These are phyloP conservation scores for Rubia peregrina DNA, from an alignment of 305 asterid genomes.

Conservation along the genomic window DNA sequence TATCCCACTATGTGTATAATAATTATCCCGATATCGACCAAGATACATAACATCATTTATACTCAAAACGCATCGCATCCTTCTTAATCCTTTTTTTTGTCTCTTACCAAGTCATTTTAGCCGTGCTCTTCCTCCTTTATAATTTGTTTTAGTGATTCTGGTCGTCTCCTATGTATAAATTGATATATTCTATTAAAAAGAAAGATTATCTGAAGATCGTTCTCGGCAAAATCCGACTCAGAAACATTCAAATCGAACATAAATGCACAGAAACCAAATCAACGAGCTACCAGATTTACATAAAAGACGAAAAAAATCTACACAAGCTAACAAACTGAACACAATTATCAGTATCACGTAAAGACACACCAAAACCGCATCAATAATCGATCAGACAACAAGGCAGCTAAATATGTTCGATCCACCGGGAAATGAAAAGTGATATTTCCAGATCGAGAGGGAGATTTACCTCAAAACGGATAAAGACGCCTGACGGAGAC, in stretches of 20 bases:
- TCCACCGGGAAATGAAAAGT: neutral
- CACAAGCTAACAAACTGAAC: neutral
- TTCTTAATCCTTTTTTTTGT: neutral
- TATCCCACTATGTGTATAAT: no score
- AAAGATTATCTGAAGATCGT: neutral
- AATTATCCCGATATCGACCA: no score
- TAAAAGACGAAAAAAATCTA: neutral
- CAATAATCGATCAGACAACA: neutral
- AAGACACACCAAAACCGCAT: no score
- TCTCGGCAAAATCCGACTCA: neutral
- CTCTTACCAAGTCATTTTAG: no score
- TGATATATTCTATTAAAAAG: no score
- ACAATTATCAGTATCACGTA: neutral
- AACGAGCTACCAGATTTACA: no score
- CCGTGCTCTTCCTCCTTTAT: neutral
- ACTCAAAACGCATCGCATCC: neutral
- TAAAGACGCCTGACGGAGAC: neutral
- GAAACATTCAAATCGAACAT: neutral
- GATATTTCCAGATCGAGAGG: conserved; percentile 5
- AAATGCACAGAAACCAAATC: neutral
- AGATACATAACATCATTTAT: no score
- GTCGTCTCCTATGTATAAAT: neutral
- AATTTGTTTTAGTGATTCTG: neutral
- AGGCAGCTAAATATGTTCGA: neutral
- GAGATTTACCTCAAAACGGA: conserved; percentile 14